Base-by-base conservation (phyloP, 768 basidiomycete species). In the Rhodotorula babjevae region DNA sequence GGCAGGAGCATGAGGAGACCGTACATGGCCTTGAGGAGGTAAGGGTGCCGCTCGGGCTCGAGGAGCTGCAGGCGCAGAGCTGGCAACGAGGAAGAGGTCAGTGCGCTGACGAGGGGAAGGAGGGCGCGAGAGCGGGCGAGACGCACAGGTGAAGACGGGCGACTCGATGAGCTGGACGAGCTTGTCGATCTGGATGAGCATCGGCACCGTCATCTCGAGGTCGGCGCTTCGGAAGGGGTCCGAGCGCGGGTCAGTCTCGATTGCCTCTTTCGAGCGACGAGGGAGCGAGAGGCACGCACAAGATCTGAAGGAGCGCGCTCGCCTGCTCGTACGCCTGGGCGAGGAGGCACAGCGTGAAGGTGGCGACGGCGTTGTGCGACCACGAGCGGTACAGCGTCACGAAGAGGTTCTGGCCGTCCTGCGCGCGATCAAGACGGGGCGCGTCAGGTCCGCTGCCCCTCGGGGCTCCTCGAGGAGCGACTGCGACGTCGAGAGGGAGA, bases 241-340 rank as follows among this genome's bases (percentile, higher is more conserved):
- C 76, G 74, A 52, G 3, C 47, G 15, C 23, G 21, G 31, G 27
- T 47, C 16, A 33, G 25, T 10, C 42, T 9, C 8, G 3, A 1
- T 49, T 5, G 7, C 4, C 23, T 23, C 7, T 0, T 19, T 44
- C 36, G n/a, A 9, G 21, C 36, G 11, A 31, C 50, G 21, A 64
- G 40, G 4, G n/a, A 14, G n/a, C 10, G 11, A 31, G 11, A 14
- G 27, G n/a, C 2, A 31, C 88, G 70, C 79, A 93, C 95, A 99
- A 97, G 71, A 96, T 98, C 72, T 92, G 89, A 27, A 99, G 84
- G 8, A 99, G 85, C 80, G 94, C 97, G 31, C 93, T 95, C 2
- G 95, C 96, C 81, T 99, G 96, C 80, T 99, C 96, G 77, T 99
- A 99, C 6, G 96, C 95, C 80, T 99, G 96, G 11, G 96, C 96